phyloP scores from a whole-genome alignment of 495 filamentous ascomycete genomes.

The Sporormia fimetaria region DNA sequence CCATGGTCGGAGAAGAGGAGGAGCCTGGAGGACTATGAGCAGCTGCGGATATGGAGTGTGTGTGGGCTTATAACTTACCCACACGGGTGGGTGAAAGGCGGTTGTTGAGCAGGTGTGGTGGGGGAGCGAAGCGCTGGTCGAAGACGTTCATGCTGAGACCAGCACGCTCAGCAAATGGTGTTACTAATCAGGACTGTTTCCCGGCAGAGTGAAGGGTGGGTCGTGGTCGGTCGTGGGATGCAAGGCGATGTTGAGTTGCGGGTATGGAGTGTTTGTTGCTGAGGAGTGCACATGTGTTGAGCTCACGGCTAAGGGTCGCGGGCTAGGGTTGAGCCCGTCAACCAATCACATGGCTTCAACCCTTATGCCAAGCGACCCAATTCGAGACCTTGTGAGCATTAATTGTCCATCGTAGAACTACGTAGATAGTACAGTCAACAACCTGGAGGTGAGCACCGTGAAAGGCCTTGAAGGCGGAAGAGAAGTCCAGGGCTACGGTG shows the following conservation, averaged over 20 bases:
- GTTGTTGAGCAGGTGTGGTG: conserved; percentile 62
- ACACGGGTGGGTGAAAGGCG: conserved; percentile 59
- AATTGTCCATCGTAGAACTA: too few species aligned
- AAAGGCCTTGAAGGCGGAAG: too few species aligned
- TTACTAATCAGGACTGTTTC: too few species aligned
- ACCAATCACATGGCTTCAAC: conserved; percentile 4
- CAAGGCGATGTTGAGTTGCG: neutral
- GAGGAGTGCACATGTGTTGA: neutral
- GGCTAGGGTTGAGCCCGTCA: neutral
- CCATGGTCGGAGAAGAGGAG: conserved; percentile 33
- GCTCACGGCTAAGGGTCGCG: neutral
- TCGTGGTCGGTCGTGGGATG: neutral
- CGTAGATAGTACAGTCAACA: too few species aligned
- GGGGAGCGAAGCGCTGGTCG: conserved; percentile 48
- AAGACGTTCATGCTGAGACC: conserved; percentile 47
- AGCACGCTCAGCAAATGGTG: neutral
- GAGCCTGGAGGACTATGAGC: conserved; percentile 2
- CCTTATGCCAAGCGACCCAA: too few species aligned
- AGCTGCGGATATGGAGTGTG: neutral
- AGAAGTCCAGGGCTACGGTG: too few species aligned
- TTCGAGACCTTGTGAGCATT: too few species aligned
- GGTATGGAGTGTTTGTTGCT: conserved; percentile 1
- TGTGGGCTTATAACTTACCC: conserved; percentile 41
- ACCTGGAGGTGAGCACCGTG: too few species aligned
- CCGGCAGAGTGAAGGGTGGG: too few species aligned